Conservation (phyloP, 2,329 filamentous ascomycete genomes). For the Thelonectria blattea region DNA sequence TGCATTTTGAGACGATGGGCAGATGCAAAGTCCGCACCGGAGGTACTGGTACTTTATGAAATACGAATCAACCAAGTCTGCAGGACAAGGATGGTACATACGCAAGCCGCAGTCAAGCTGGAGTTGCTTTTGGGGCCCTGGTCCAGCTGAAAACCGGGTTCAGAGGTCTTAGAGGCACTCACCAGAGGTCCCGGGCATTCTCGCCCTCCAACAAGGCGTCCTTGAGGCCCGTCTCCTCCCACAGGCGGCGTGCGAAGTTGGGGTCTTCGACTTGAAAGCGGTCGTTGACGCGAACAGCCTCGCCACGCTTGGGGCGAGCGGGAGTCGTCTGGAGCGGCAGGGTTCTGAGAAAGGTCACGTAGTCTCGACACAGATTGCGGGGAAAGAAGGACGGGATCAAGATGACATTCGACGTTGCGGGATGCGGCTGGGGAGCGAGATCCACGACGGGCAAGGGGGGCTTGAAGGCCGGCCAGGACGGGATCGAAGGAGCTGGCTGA, state of each 20-base stretch:
- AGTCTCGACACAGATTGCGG: slow-evolving; percentile 74
- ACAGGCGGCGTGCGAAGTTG: slow-evolving; percentile 75
- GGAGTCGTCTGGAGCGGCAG: slow-evolving; percentile 80
- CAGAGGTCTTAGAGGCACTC: slow-evolving; percentile 33
- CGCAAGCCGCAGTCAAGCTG: neutral
- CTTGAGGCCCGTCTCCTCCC: slow-evolving; percentile 77
- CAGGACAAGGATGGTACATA: neutral
- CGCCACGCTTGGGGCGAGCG: slow-evolving; percentile 76
- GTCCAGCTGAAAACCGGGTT: slow-evolving; percentile 1
- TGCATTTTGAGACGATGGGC: slow-evolving; percentile 18
- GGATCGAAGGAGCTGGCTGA: slow-evolving; percentile 39
- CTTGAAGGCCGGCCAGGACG: slow-evolving; percentile 73
- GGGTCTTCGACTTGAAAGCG: slow-evolving; percentile 83
- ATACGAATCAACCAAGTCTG: neutral
- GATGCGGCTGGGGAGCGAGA: slow-evolving; percentile 63
- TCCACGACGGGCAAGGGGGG: slow-evolving; percentile 71
- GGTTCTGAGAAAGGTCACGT: slow-evolving; percentile 72
- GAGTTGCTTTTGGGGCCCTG: neutral
- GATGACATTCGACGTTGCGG: slow-evolving; percentile 66
- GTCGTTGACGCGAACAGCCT: slow-evolving; percentile 87
- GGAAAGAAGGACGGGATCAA: slow-evolving; percentile 79
- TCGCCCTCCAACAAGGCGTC: slow-evolving; percentile 58
- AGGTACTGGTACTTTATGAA: neutral
- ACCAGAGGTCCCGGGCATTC: slow-evolving; percentile 53
- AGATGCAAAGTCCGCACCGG: slow-evolving; percentile 6